Percentiles rank a stretch among this genome's conserved stretches.
Conservation (phyloP, 345 rosid species). For the Aegle marmelos region DNA sequence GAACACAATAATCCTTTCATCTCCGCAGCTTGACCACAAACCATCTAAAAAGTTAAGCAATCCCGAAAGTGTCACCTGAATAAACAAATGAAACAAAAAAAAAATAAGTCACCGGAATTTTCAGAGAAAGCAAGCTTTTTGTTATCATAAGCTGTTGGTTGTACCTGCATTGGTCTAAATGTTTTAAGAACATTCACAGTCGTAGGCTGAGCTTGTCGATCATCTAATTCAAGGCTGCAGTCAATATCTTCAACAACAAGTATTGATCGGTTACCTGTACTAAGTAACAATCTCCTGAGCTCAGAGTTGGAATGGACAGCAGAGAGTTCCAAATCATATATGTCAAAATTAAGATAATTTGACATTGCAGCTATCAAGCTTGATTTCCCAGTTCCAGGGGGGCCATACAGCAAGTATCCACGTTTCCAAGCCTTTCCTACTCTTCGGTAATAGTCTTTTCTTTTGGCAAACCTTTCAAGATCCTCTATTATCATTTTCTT, state of each 20-base stretch:
- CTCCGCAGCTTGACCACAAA: neutral
- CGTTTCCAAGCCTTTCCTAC: constrained; percentile 29
- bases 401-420: constrained; percentile 24
- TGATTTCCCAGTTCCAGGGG: constrained; percentile 24
- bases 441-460: neutral
- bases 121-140: too few relatives aligned
- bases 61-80: neutral
- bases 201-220: neutral
- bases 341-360: constrained; percentile 14
- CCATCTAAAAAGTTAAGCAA: neutral
- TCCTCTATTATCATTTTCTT: neutral
- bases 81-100: neutral
- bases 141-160: neutral
- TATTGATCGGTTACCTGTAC: neutral
- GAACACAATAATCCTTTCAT: neutral
- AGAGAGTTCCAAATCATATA: neutral
- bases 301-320: neutral
- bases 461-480: neutral
- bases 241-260: neutral
- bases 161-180: neutral
- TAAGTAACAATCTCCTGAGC: neutral
- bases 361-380: constrained; percentile 27
- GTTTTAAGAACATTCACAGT: neutral
- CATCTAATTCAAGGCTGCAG: neutral
- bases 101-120: neutral